These are phyloP conservation scores for Tylopilus subfusipes DNA, from an alignment of 768 basidiomycete species.

Conservation along the genomic window DNA sequence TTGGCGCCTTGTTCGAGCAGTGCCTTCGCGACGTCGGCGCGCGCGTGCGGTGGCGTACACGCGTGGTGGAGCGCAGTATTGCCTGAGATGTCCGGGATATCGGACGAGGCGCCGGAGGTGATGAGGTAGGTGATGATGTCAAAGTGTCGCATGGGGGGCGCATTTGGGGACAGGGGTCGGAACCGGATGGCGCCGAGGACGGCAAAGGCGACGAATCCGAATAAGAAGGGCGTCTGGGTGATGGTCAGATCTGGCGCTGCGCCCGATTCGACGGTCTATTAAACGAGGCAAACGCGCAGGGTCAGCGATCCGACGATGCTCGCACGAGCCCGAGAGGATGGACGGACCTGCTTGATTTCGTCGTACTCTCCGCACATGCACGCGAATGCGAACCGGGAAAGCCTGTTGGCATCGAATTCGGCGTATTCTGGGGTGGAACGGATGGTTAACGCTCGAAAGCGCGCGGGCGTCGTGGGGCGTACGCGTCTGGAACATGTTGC, in stretches of 20 bases:
- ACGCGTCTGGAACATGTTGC: constrained; percentile 31
- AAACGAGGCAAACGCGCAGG: background rate
- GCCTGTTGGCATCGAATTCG: constrained; percentile 14
- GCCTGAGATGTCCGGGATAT: constrained; percentile 44
- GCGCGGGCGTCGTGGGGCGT: background rate
- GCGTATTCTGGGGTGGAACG: constrained; percentile 14
- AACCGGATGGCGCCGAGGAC: constrained; percentile 42
- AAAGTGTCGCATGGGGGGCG: constrained; percentile 23
- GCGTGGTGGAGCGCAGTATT: constrained; percentile 50
- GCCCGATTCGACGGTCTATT: constrained; percentile 27
- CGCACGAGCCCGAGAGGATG: background rate
- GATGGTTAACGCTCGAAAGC: background rate
- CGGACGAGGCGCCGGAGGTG: constrained; percentile 36
- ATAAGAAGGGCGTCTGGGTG: constrained; percentile 42
- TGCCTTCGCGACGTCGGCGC: constrained; percentile 33
- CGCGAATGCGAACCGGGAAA: constrained; percentile 23
- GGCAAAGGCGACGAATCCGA: constrained; percentile 41
- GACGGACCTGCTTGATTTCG: constrained; percentile 20
- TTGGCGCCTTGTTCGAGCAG: constrained; percentile 48
- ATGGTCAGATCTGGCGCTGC: constrained; percentile 36
- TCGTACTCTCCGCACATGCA: constrained; percentile 25
- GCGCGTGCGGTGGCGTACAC: constrained; percentile 27
- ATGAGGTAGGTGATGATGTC: constrained; percentile 43
- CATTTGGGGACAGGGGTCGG: constrained; percentile 4
- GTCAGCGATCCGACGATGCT: background rate